Evolutionary conservation across 148 eudicot genomes (phyloP).

Genomic region (Chenopodium quinoa): DNA sequence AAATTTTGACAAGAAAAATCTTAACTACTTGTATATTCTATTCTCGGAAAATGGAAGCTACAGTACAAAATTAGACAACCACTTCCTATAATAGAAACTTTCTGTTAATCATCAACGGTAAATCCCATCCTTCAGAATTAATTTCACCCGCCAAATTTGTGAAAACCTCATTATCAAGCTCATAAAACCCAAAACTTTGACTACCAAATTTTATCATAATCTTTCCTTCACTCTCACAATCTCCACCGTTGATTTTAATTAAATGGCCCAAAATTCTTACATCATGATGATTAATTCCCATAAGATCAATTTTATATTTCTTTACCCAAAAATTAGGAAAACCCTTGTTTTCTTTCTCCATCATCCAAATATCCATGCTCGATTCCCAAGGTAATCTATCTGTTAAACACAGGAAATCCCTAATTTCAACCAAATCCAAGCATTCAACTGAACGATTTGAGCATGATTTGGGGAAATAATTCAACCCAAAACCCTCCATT

Average conservation of each 20-base stretch:
- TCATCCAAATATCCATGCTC: slow-evolving; percentile 40
- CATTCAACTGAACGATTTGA: slow-evolving; percentile 42
- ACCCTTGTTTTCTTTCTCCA: slow-evolving; percentile 26
- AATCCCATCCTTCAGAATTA: slow-evolving; percentile 16
- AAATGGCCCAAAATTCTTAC: slow-evolving; percentile 39
- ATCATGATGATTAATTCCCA: slow-evolving; percentile 35
- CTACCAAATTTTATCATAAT: slow-evolving; percentile 38
- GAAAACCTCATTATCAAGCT: slow-evolving; percentile 20
- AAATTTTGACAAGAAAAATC: no score
- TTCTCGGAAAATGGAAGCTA: background rate
- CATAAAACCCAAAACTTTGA: slow-evolving; percentile 28
- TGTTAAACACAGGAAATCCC: slow-evolving; percentile 32
- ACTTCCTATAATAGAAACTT: slow-evolving; percentile 17
- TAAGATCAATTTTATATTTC: slow-evolving; percentile 34
- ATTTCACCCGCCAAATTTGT: slow-evolving; percentile 19
- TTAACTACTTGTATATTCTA: no score
- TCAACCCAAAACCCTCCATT: slow-evolving; percentile 31
- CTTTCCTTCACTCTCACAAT: slow-evolving; percentile 30
- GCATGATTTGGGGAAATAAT: slow-evolving; percentile 29
- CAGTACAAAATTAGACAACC: background rate
- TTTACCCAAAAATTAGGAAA: slow-evolving; percentile 31
- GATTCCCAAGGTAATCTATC: slow-evolving; percentile 42
- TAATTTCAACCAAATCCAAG: slow-evolving; percentile 36
- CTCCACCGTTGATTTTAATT: background rate
- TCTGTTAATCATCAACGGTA: slow-evolving; percentile 31